phyloP scores from a whole-genome alignment of 1,284 basidiomycete genomes.

The Melampsora abietis-canadensis region DNA sequence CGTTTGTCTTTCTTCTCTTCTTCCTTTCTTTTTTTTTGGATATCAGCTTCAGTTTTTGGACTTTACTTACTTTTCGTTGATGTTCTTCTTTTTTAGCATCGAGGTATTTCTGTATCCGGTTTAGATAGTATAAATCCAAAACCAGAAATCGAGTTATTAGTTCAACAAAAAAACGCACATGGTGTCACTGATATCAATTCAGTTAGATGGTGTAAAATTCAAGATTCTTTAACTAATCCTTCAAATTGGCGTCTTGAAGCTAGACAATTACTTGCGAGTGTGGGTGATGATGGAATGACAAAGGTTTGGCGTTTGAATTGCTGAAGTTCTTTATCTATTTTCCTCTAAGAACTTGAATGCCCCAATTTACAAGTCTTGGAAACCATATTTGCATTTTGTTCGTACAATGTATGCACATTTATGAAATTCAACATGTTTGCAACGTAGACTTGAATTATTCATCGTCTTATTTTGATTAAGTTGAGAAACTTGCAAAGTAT shows the following conservation, averaged over 20 bases:
- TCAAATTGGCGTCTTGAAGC: constrained; percentile 54
- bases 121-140: constrained; percentile 47
- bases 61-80: constrained; percentile 44
- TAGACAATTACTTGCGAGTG: constrained; percentile 67
- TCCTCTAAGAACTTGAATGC: no score
- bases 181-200: constrained; percentile 73
- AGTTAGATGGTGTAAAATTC: constrained; percentile 65
- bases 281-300: constrained; percentile 72
- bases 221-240: constrained; percentile 40
- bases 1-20: constrained; percentile 47
- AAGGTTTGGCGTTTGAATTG: constrained; percentile 61
- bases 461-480: no score
- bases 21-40: background rate
- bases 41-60: background rate
- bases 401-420: no score
- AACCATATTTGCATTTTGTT: no score
- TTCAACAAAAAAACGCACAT: constrained; percentile 61
- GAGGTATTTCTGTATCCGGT: constrained; percentile 46
- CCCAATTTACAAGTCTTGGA: no score
- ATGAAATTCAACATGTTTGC: no score
- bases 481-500: no score
- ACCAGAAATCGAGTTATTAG: constrained; percentile 54
- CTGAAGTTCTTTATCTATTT: no score
- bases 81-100: constrained; percentile 19
- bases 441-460: no score